Evolutionary conservation across 1,284 basidiomycete species (phyloP).

Genomic region (Puccinia hordei): DNA sequence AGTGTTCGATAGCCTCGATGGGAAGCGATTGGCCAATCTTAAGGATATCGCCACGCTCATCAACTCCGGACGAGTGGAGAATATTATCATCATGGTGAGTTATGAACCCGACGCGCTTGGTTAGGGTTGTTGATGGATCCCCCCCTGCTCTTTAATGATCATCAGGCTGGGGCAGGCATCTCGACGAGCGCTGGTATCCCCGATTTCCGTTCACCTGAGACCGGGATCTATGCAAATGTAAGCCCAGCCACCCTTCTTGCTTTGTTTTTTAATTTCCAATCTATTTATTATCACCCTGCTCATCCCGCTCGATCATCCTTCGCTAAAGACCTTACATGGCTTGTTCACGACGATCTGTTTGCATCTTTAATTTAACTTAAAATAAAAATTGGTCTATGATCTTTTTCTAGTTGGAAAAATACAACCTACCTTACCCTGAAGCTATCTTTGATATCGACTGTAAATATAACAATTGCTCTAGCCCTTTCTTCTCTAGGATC

Average conservation of each 20-base stretch:
- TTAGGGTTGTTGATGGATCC: not conserved
- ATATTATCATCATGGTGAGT: constrained; percentile 28
- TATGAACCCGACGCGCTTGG: too few relatives aligned
- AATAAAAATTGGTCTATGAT: constrained; percentile 30
- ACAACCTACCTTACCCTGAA: constrained; percentile 59
- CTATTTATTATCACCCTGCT: not conserved
- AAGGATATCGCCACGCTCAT: constrained; percentile 5
- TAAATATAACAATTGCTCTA: constrained; percentile 3
- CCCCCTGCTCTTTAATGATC: too few relatives aligned
- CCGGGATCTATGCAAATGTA: constrained; percentile 49
- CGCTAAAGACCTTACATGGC: not conserved
- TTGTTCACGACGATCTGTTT: constrained; percentile 9
- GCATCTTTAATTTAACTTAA: constrained; percentile 52
- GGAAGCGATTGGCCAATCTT: not conserved
- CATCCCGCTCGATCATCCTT: not conserved
- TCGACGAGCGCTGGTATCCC: constrained; percentile 48
- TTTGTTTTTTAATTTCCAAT: not conserved
- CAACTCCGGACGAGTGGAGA: not conserved
- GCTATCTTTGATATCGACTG: constrained; percentile 59
- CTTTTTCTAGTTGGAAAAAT: constrained; percentile 57
- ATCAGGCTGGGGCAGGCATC: constrained; percentile 46
- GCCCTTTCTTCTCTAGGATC: not conserved
- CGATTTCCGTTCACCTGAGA: constrained; percentile 48
- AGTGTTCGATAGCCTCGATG: constrained; percentile 13
- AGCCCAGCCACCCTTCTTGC: not conserved